Conservation (phyloP, 805 yeast genomes). For the Hemisphaericaspora nanyangensis region DNA sequence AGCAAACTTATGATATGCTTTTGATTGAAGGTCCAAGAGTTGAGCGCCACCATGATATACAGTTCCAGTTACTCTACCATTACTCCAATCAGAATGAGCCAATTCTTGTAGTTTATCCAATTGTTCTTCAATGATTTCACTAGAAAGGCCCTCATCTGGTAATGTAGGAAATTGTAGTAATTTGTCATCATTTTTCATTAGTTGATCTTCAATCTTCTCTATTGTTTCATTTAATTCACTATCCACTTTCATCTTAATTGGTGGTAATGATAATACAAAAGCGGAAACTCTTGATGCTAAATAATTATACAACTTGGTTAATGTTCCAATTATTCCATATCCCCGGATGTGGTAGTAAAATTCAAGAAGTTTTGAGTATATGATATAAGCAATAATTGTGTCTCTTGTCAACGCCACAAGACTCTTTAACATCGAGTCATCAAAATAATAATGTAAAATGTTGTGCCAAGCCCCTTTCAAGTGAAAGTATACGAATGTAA, state of each 20-base stretch:
- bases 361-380: constrained; percentile 9
- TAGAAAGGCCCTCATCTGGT: constrained; percentile 59
- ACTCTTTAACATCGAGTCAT: neutral
- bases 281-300: constrained; percentile 20
- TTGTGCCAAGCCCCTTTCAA: no score
- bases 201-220: constrained; percentile 47
- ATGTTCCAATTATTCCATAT: constrained; percentile 38
- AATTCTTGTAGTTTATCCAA: constrained; percentile 48
- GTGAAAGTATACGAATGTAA: neutral
- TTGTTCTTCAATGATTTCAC: constrained; percentile 43
- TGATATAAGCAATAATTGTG: constrained; percentile 11
- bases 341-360: constrained; percentile 20
- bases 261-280: constrained; percentile 45
- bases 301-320: constrained; percentile 11
- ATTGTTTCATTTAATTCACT: constrained; percentile 51
- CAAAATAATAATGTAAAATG: neutral
- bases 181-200: constrained; percentile 52
- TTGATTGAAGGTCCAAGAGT: constrained; percentile 65
- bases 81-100: constrained; percentile 75
- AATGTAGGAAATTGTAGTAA: constrained; percentile 45
- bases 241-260: constrained; percentile 53
- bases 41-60: constrained; percentile 95
- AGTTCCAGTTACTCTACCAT: constrained; percentile 89
- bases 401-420: constrained; percentile 13
- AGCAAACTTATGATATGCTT: constrained; percentile 71